Percentiles rank a stretch among this genome's conserved stretches.
Conservation (phyloP, 2,329 filamentous ascomycete species). For the Aspergillus floridensis region DNA sequence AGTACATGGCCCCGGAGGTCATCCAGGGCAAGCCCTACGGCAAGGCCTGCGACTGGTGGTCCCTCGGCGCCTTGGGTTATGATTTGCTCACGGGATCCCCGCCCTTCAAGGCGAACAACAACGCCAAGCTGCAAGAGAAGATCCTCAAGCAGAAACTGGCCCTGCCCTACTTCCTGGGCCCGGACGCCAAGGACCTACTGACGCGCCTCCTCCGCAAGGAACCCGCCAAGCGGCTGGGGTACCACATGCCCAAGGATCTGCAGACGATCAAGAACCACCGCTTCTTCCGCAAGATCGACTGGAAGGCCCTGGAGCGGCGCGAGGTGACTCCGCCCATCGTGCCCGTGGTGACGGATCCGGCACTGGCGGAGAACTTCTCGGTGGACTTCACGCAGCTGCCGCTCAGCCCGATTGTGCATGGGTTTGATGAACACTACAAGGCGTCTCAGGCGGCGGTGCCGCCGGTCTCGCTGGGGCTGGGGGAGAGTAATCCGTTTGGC, state of each 20-base stretch:
- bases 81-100: slow-evolving; percentile 90
- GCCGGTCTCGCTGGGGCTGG: slow-evolving; percentile 16
- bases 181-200: slow-evolving; percentile 91
- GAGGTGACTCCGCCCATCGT: slow-evolving; percentile 86
- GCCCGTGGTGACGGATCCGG: slow-evolving; percentile 91
- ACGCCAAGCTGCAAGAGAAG: slow-evolving; percentile 92
- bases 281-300: slow-evolving; percentile 97
- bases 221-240: slow-evolving; percentile 82
- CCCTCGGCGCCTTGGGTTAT: slow-evolving; percentile 85
- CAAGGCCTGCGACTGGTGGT: slow-evolving; percentile 98
- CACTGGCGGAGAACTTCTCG: slow-evolving; percentile 93
- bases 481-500: slow-evolving; percentile 45
- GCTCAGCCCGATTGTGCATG: slow-evolving; percentile 67
- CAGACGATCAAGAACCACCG: slow-evolving; percentile 83
- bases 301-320: slow-evolving; percentile 77
- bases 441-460: slow-evolving; percentile 18
- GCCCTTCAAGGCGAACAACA: slow-evolving; percentile 86
- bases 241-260: slow-evolving; percentile 85
- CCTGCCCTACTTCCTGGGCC: slow-evolving; percentile 84
- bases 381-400: slow-evolving; percentile 85
- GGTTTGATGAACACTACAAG: slow-evolving; percentile 30
- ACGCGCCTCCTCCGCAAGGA: slow-evolving; percentile 89
- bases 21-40: slow-evolving; percentile 85
- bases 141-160: slow-evolving; percentile 89
- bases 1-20: slow-evolving; percentile 99